phyloP scores from a whole-genome alignment of 169 alveolate genomes.

The Plasmodium gaboni region DNA sequence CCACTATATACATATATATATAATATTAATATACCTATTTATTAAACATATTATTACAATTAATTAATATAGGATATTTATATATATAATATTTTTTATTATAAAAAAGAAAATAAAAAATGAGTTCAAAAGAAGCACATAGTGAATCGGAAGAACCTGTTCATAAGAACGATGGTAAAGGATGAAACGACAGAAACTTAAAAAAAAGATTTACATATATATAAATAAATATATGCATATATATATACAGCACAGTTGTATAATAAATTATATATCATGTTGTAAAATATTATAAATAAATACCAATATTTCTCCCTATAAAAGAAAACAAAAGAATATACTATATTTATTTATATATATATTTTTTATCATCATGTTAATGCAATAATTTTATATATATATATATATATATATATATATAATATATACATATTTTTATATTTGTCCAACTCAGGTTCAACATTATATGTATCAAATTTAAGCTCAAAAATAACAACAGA shows the following conservation, averaged over 20 bases:
- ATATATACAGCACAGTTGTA: neutral
- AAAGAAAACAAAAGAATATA: neutral
- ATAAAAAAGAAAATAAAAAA: conserved; percentile 27
- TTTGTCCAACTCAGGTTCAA: conserved; percentile 34
- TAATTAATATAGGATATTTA: neutral
- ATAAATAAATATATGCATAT: conserved; percentile 1
- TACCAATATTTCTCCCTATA: neutral
- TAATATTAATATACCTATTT: no score
- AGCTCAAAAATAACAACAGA: conserved; percentile 75
- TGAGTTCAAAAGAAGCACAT: conserved; percentile 60
- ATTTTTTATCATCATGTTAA: neutral
- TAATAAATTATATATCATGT: neutral
- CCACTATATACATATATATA: no score
- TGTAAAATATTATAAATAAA: no score
- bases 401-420: neutral
- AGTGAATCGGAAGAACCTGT: conserved; percentile 52
- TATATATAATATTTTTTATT: neutral
- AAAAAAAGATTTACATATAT: neutral
- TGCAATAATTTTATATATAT: neutral
- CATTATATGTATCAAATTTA: conserved; percentile 69
- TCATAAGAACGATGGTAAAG: conserved; percentile 71
- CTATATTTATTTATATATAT: neutral
- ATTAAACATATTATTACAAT: no score
- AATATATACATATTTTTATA: neutral
- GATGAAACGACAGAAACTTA: neutral